phyloP scores from a whole-genome alignment of 208 protist species.

The Trypanosoma grayi region DNA sequence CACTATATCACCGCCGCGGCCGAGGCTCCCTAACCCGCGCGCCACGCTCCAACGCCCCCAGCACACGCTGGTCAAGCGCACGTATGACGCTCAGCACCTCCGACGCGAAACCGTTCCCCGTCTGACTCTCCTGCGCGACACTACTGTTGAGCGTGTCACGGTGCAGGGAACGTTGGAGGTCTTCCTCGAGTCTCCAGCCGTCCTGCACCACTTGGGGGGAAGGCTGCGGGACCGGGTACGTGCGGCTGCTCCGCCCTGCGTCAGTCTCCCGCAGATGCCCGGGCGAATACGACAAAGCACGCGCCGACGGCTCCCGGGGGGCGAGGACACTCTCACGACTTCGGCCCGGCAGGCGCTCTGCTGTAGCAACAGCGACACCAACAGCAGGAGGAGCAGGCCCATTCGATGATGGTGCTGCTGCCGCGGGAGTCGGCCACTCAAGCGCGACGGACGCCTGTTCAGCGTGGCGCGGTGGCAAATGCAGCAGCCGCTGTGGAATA shows the following conservation, averaged over 20 bases:
- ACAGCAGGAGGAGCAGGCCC: neutral
- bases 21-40: neutral
- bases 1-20: neutral
- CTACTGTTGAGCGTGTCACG: conserved; percentile 5
- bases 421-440: neutral
- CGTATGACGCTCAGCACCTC: conserved; percentile 84
- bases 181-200: conserved; percentile 4
- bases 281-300: neutral
- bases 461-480: conserved; percentile 7
- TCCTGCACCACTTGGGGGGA: neutral
- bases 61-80: conserved; percentile 71
- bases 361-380: neutral
- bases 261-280: neutral
- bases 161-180: conserved; percentile 13
- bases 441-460: neutral
- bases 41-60: conserved; percentile 52
- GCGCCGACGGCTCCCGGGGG: neutral
- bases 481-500: neutral
- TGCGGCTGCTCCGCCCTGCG: neutral
- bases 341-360: neutral
- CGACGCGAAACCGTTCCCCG: conserved; percentile 41
- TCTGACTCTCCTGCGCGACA: conserved; percentile 1
- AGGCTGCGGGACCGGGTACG: conserved; percentile 18
- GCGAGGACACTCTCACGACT: neutral
- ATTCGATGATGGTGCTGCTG: neutral